Evolutionary conservation across 257 asterid genomes (phyloP), one percentile per base, ranked within the genome.

Genomic region (Solanum sparsipilum): DNA sequence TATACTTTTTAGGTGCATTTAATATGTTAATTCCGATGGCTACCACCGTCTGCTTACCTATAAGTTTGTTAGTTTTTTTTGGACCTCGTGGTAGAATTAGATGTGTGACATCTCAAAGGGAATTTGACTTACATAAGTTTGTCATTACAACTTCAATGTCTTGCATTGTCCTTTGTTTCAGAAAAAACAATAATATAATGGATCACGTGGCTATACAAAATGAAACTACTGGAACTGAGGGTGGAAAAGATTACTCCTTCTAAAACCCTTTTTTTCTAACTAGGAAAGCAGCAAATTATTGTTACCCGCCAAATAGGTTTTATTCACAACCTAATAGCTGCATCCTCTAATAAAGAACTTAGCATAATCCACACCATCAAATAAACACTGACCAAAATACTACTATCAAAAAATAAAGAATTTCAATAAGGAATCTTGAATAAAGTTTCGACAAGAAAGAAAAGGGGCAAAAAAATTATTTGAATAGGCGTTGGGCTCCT

Each of bases 401-500:
- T 65, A n/a, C 60, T 48, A 48, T 48, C 60, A 48, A 48, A 48
- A 48, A 13, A 46, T 12, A 46, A 46, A 46, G 2, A 46, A 13
- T 13, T 46, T 46, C 18, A 46, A 46, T 46, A 46, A 6, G 0
- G 56, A 13, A 46, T 46, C 56, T 46, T 46, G 56, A 46, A 13
- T 46, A 13, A 46, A 46, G 56, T 46, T 46, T 6, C 2, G 20
- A 46, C 5, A 13, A 46, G 56, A 13, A 46, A 4, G 56, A 13
- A 46, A 46, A 13, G 56, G 56, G 56, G 56, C 56, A 41, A 46
- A 46, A 46, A 46, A 23, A 23, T 2, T 21, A 75, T 23, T 75
- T 75, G 56, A 72, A 96, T 94, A 56, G 18, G 4, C 16, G 52
- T 44, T 44, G 52, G 52, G 18, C 52, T 12, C 52, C 18, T 13